A percentile compares a stretch with the other conserved stretches of the same genome.
Evolutionary conservation across 352 stramenopile genomes (phyloP).

Genomic region (Phytophthora sojae): DNA sequence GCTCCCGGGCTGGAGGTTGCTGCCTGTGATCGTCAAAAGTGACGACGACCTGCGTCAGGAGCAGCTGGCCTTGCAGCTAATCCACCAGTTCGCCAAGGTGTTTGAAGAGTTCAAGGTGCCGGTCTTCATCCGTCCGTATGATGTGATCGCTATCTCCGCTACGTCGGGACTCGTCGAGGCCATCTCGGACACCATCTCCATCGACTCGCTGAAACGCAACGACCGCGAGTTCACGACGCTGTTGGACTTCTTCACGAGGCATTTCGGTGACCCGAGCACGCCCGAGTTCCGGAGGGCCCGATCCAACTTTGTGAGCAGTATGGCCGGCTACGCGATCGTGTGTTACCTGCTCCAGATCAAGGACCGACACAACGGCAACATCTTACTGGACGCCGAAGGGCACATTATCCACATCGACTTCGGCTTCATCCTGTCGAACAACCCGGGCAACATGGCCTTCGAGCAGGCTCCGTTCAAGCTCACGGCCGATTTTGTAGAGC

Average conservation of each 20-base stretch:
- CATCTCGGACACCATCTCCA: slow-evolving; percentile 97
- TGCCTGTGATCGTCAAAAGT: slow-evolving; percentile 98
- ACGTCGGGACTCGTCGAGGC: slow-evolving; percentile 96
- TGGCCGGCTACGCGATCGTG: slow-evolving; percentile 94
- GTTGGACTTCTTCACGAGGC: slow-evolving; percentile 94
- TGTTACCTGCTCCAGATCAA: slow-evolving; percentile 98
- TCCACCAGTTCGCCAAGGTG: slow-evolving; percentile 94
- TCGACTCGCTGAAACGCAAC: slow-evolving; percentile 98
- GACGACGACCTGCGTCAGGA: slow-evolving; percentile 99
- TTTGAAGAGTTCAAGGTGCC: slow-evolving; percentile 95
- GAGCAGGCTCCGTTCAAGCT: slow-evolving; percentile 98
- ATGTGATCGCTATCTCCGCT: slow-evolving; percentile 95
- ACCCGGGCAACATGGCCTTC: slow-evolving; percentile 94
- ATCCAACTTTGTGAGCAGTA: slow-evolving; percentile 88
- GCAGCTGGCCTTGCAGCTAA: slow-evolving; percentile 97
- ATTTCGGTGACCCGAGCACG: slow-evolving; percentile 89
- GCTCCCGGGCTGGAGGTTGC: slow-evolving; percentile 89
- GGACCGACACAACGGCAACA: slow-evolving; percentile 98
- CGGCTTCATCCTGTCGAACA: slow-evolving; percentile 95
- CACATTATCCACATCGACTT: slow-evolving; percentile 98
- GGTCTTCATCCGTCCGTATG: slow-evolving; percentile 96
- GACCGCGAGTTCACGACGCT: slow-evolving; percentile 93
- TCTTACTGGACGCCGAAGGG: slow-evolving; percentile 95
- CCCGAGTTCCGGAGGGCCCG: slow-evolving; percentile 80
- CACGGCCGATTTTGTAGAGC: slow-evolving; percentile 95